Conservation (phyloP, 139 green algal species). For the Diplosphaera chodatii region DNA sequence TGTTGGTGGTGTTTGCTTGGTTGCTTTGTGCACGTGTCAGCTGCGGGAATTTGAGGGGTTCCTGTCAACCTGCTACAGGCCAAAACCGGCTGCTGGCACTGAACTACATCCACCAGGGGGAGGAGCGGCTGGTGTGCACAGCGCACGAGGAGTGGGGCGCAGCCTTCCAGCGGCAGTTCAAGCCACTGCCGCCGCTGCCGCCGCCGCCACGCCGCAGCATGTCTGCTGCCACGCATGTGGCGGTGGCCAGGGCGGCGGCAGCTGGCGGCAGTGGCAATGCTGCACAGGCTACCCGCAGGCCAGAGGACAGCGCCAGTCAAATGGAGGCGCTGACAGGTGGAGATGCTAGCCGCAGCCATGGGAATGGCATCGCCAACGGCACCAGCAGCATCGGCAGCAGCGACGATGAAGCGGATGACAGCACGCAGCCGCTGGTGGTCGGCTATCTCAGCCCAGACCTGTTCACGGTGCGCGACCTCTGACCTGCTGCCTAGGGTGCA, state of each 20-base stretch:
- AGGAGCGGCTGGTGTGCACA: slow-evolving; percentile 61
- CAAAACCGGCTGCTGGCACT: slow-evolving; percentile 82
- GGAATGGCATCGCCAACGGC: too few relatives aligned
- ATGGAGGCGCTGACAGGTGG: background rate
- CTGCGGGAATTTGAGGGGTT: too few relatives aligned
- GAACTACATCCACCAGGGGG: slow-evolving; percentile 82
- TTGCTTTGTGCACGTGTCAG: too few relatives aligned
- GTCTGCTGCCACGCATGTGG: too few relatives aligned
- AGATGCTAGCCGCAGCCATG: background rate
- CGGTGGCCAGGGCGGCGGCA: too few relatives aligned
- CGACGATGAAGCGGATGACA: background rate
- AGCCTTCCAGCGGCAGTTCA: slow-evolving; percentile 48
- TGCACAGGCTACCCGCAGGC: too few relatives aligned
- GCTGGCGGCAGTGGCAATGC: too few relatives aligned
- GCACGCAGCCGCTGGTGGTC: slow-evolving; percentile 35
- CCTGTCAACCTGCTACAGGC: too few relatives aligned
- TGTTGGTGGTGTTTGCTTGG: too few relatives aligned
- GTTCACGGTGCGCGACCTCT: slow-evolving; percentile 50
- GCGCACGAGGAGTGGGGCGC: slow-evolving; percentile 77
- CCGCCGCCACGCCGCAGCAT: background rate
- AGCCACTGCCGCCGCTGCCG: slow-evolving; percentile 38
- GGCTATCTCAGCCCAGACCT: slow-evolving; percentile 95
- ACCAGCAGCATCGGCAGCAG: background rate
- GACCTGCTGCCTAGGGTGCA: too few relatives aligned
- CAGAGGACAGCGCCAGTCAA: slow-evolving; percentile 4